A percentile compares a stretch with the other conserved stretches of the same genome.
Evolutionary conservation across 2,329 filamentous ascomycete species (phyloP).

Genomic region (Fusarium dlaminii): DNA sequence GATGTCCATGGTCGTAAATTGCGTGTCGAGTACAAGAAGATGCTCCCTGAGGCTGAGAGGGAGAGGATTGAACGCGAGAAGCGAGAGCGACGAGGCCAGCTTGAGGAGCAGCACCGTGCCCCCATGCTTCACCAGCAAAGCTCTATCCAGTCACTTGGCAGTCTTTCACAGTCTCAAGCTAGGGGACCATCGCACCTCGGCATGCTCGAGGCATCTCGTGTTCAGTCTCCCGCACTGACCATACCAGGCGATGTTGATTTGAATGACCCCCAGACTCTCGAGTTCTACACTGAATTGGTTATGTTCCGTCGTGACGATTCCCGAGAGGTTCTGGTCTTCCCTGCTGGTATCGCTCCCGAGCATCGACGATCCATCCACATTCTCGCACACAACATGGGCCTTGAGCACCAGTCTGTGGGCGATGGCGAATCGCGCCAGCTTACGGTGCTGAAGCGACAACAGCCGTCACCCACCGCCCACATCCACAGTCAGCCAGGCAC

Average conservation of each 20-base stretch:
- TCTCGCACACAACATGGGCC: slow-evolving; percentile 91
- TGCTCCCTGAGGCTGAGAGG: slow-evolving; percentile 93
- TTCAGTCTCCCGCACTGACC: slow-evolving; percentile 16
- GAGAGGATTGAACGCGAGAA: slow-evolving; percentile 98
- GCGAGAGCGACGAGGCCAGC: slow-evolving; percentile 91
- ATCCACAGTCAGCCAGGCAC: slow-evolving; percentile 70
- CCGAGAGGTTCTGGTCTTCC: slow-evolving; percentile 86
- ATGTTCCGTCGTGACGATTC: slow-evolving; percentile 84
- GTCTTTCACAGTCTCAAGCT: slow-evolving; percentile 70
- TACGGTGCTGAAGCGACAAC: slow-evolving; percentile 80
- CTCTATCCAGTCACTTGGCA: slow-evolving; percentile 83
- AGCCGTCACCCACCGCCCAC: slow-evolving; percentile 61
- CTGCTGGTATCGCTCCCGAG: slow-evolving; percentile 79
- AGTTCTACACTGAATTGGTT: slow-evolving; percentile 89
- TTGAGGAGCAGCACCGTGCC: slow-evolving; percentile 94
- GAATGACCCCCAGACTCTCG: slow-evolving; percentile 87
- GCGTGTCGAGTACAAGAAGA: slow-evolving; percentile 98
- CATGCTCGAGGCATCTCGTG: slow-evolving; percentile 43
- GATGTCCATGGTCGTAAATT: slow-evolving; percentile 95
- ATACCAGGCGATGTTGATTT: slow-evolving; percentile 76
- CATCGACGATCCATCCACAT: slow-evolving; percentile 93
- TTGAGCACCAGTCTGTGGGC: slow-evolving; percentile 91
- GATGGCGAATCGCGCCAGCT: slow-evolving; percentile 88
- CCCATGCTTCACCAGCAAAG: slow-evolving; percentile 82
- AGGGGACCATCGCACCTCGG: slow-evolving; percentile 57